Conservation (phyloP, 2,329 filamentous ascomycete species). For the Cordyceps militaris region DNA sequence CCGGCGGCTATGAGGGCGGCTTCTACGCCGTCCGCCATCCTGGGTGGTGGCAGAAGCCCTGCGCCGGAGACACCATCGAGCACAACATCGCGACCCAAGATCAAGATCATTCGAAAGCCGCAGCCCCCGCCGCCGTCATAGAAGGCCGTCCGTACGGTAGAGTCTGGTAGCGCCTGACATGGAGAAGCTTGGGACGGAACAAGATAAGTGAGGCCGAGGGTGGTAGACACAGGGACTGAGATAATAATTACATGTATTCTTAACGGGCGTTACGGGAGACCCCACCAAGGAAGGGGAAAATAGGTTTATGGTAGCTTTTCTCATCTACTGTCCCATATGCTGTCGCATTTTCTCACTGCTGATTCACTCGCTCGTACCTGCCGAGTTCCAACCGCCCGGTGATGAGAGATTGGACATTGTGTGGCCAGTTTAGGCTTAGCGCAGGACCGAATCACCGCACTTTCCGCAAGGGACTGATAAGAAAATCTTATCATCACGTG, state of each 20-base stretch:
- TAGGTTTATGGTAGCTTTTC: no score
- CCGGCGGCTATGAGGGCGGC: conserved; percentile 8
- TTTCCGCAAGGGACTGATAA: conserved; percentile 10
- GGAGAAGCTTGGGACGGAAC: no score
- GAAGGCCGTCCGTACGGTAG: neutral
- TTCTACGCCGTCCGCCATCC: neutral
- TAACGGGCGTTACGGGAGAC: no score
- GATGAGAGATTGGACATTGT: neutral
- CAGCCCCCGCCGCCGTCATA: conserved; percentile 18
- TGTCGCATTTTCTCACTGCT: no score
- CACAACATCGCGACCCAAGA: conserved; percentile 24
- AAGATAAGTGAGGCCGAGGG: no score
- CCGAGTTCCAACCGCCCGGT: no score
- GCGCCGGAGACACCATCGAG: conserved; percentile 18
- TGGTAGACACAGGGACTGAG: no score
- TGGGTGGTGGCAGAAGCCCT: neutral
- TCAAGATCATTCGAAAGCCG: conserved; percentile 32
- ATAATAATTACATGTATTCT: no score
- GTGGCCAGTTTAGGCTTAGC: neutral
- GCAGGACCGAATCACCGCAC: neutral
- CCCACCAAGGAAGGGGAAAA: no score
- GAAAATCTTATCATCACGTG: conserved; percentile 29
- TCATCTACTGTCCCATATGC: no score
- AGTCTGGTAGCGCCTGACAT: no score
- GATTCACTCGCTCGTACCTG: no score